Evolutionary conservation across 75 land plant species (phyloP).

Genomic region (Pinus tabuliformis): DNA sequence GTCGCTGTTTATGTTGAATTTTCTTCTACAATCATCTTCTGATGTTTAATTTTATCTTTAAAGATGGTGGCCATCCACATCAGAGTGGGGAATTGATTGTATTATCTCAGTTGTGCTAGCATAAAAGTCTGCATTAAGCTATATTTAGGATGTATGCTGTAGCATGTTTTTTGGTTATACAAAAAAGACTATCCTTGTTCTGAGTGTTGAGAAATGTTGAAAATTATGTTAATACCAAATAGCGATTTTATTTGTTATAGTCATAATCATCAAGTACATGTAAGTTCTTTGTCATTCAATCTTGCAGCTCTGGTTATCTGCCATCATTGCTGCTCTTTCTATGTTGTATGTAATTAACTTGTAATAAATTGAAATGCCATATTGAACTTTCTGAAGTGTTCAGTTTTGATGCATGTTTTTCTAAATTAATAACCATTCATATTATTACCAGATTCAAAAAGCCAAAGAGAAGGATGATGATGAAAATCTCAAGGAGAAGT

Average conservation of each 20-base stretch:
- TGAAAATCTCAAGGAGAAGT: constrained; percentile 60
- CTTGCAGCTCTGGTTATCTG: not conserved
- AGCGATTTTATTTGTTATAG: not conserved
- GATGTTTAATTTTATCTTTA: not conserved
- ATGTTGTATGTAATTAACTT: not conserved
- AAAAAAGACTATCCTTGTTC: not conserved
- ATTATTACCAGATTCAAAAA: constrained; percentile 66
- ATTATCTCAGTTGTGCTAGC: not conserved
- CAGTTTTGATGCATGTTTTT: not conserved
- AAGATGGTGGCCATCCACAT: not conserved
- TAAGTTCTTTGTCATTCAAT: not conserved
- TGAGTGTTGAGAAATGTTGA: not conserved
- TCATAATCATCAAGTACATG: not conserved
- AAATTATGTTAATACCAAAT: not conserved
- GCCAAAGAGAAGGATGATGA: constrained; percentile 89
- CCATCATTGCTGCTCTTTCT: not conserved
- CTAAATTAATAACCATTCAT: constrained; percentile 7
- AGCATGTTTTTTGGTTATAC: not conserved
- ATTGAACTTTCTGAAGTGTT: not conserved
- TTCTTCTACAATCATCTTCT: not conserved
- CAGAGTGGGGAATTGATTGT: not conserved
- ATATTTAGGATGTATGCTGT: not conserved
- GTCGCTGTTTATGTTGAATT: not conserved
- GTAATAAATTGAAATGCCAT: not conserved
- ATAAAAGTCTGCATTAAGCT: not conserved